Evolutionary conservation across 257 asterid species (phyloP), one percentile per base, ranked within the genome.

Genomic region (Eucommia ulmoides): DNA sequence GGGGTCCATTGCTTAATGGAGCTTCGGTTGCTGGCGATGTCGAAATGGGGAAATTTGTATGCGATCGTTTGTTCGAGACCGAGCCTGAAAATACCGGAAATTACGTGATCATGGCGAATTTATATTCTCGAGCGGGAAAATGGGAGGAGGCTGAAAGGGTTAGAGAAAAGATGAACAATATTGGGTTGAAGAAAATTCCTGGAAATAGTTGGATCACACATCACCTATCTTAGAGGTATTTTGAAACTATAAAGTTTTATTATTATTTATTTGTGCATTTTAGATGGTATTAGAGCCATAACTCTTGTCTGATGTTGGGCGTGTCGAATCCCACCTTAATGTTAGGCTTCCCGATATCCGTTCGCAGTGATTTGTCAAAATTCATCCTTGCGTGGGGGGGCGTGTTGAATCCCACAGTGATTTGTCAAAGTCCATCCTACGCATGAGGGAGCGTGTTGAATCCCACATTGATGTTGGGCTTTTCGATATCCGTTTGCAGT

Each of bases 1-100:
- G 95, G 95, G 92, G 97, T 58, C 88, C 94, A 41, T 56, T 88
- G 55, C 86, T 88, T 49, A 69, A 68, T 60, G 93, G 94, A 55
- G 97, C 97, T 62, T 72, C 82, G 15, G 74, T 70, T 54, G 69
- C 60, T 65, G 78, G 79, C 49, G 76, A 84, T 41, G 60, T 79
- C 51, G 93, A 81, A 62, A 79, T 84, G 54, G 94, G 86, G 7
- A 55, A 71, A 63, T 63, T 62, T 45, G 79, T 66, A 19, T 84
- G 78, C 50, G 69, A 56, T 61, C 71, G 64, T 57, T 66, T 88
- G 55, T 77, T 81, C 64, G 70, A 52, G 24, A 48, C 79, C 59
- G 95, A 81, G 60, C 94, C 87, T 54, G 82, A 69, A 33, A 77
- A 79, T 63, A 75, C 83, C 3, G 84, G 76, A 59, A 88, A 84